Conservation (phyloP, 1,284 basidiomycete species). For the Mycosarcoma mackinlayi region DNA sequence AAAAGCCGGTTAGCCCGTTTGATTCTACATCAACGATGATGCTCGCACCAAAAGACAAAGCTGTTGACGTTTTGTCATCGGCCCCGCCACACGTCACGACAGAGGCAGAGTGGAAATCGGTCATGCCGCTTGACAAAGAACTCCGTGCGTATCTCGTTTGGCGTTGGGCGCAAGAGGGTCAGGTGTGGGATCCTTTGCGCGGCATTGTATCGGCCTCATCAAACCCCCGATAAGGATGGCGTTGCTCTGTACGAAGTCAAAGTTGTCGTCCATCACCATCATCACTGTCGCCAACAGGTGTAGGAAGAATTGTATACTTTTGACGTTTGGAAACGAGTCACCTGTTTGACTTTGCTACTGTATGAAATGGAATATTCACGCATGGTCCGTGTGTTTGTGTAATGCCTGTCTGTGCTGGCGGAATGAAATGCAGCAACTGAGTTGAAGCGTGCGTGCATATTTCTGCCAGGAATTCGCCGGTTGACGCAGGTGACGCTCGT, state of each 20-base stretch:
- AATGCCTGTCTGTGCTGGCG: constrained; percentile 6
- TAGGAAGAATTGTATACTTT: no score
- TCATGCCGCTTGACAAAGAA: constrained; percentile 46
- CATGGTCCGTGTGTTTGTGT: constrained; percentile 21
- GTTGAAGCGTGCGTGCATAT: constrained; percentile 8
- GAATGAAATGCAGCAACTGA: not conserved
- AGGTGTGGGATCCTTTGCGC: constrained; percentile 29
- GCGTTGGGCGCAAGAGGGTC: constrained; percentile 39
- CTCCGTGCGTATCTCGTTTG: constrained; percentile 44
- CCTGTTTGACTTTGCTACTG: not conserved
- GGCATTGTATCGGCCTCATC: constrained; percentile 7
- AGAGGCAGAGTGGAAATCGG: constrained; percentile 35
- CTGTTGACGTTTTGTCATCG: not conserved
- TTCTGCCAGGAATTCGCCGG: constrained; percentile 16
- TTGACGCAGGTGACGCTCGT: constrained; percentile 5
- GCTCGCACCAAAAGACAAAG: not conserved
- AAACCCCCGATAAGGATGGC: no score
- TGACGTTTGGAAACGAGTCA: not conserved
- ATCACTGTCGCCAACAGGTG: no score
- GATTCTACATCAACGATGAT: constrained; percentile 1
- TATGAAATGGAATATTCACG: constrained; percentile 1
- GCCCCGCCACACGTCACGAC: not conserved
- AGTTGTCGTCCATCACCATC: no score
- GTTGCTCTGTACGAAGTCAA: no score
- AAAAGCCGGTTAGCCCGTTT: constrained; percentile 19